Percentiles rank a stretch among this genome's conserved stretches.
phyloP scores from a whole-genome alignment of 805 yeast genomes.

The Pichia pseudocactophila region DNA sequence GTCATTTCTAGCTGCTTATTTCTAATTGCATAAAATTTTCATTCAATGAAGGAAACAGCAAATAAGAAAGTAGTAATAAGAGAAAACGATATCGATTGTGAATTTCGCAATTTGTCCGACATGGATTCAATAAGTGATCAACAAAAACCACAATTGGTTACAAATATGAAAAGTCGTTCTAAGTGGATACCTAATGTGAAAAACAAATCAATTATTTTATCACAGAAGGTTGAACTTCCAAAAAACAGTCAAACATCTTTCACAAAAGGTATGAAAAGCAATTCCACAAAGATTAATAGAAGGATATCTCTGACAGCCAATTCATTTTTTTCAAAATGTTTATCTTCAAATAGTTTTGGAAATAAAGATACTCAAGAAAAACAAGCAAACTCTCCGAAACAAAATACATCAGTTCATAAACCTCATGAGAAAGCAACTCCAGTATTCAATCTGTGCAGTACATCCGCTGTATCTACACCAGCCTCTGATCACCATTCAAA shows the following conservation, averaged over 20 bases:
- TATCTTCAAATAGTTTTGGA: background rate
- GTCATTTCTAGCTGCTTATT: no score
- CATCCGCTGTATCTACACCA: background rate
- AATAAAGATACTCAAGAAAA: background rate
- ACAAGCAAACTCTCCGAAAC: background rate
- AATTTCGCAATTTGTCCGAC: no score
- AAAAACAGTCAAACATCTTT: background rate
- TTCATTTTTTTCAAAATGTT: conserved; percentile 5
- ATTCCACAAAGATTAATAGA: background rate
- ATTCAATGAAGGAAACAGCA: background rate
- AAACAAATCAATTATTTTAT: background rate
- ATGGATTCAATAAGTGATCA: no score
- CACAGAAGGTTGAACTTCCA: no score
- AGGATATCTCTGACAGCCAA: conserved; percentile 1
- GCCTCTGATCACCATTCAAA: conserved; percentile 2
- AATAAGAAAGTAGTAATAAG: no score
- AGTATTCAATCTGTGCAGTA: no score
- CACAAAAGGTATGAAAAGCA: background rate
- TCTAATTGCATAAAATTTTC: no score
- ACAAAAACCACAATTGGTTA: background rate
- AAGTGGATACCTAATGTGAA: conserved; percentile 7
- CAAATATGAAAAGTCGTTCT: conserved; percentile 1
- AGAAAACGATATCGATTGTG: no score
- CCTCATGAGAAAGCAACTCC: no score
- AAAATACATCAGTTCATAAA: no score